Base-by-base conservation (phyloP, 2,329 filamentous ascomycete genomes). In the Beauveria rudraprayagi region DNA sequence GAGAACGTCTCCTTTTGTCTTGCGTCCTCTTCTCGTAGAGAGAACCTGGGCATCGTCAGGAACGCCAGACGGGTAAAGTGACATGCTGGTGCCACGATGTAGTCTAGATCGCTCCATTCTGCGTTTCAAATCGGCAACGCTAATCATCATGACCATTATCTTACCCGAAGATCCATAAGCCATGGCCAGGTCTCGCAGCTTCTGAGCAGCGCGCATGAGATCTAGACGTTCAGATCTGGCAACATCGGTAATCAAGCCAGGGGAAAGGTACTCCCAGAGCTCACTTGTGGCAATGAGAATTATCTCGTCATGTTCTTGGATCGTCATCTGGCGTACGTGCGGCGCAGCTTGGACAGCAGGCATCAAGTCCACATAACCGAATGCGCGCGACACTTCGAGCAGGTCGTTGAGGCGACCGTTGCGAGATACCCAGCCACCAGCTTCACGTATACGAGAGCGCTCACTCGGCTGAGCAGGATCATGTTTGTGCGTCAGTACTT, bases 91-190 rank as follows among this genome's bases (percentile, higher is more conserved):
- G 46, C 90, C 91, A 61, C 91, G 83, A 72, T 89, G 81, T 63
- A 83, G 76, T 77, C 75, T 87, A 73, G 88, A 89, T 65, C 89
- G 84, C 71, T 95, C 90, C 61, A 82, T 78, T 64, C 91, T 85
- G 70, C 90, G 90, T 76, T 96, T 93, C 59, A 99, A 78, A 70
- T 97, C 92, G 60, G 89, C 88, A 43, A 99, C 89, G 60, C 92
- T 93, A 60, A 99, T 87, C 79, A 99, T 91, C 93, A 97, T 97
- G 50, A 99, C 91, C 92, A 97, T 97, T 65, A 97, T 90, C 77
- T 99, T 99, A 70, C 88, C 89, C 1, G 87, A 92, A 14, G 93
- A 91, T 58, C 94, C 94, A 72, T 97, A 97, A 1, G 93, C 91
- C 71, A 99, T 96, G 47, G 94, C 94, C 60, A 97, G 80, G 76